phyloP scores from a whole-genome alignment of 2,329 filamentous ascomycete species.

The Colletotrichum melonis region DNA sequence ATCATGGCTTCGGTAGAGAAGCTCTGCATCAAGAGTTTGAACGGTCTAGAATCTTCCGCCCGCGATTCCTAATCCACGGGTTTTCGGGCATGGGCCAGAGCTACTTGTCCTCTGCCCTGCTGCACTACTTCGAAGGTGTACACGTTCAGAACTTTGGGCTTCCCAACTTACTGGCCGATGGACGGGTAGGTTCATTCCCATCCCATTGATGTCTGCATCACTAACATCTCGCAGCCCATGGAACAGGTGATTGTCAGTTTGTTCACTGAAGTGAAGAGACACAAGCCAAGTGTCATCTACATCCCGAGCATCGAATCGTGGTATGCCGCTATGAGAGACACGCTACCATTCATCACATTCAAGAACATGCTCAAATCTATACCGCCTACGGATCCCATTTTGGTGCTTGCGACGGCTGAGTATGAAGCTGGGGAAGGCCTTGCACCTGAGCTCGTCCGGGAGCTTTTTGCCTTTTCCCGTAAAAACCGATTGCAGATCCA shows the following conservation, averaged over 20 bases:
- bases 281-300: slow-evolving; percentile 96
- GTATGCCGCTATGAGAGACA: slow-evolving; percentile 73
- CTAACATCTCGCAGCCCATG: slow-evolving; percentile 61
- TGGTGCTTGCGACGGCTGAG: slow-evolving; percentile 89
- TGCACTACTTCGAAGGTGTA: slow-evolving; percentile 92
- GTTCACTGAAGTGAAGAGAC: slow-evolving; percentile 91
- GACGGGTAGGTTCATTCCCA: slow-evolving; percentile 65
- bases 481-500: slow-evolving; percentile 80
- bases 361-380: slow-evolving; percentile 83
- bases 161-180: slow-evolving; percentile 86
- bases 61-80: slow-evolving; percentile 87
- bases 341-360: slow-evolving; percentile 84
- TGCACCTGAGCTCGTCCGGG: slow-evolving; percentile 72
- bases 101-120: slow-evolving; percentile 85
- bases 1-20: slow-evolving; percentile 88
- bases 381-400: slow-evolving; percentile 88
- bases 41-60: slow-evolving; percentile 86
- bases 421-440: slow-evolving; percentile 65
- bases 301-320: slow-evolving; percentile 91
- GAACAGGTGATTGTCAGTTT: slow-evolving; percentile 92
- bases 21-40: slow-evolving; percentile 83
- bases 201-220: slow-evolving; percentile 19
- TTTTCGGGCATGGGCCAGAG: slow-evolving; percentile 90
- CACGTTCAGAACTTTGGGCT: slow-evolving; percentile 97
- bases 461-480: slow-evolving; percentile 87